Base-by-base conservation (phyloP, 495 filamentous ascomycete genomes). In the Talaromyces nanjingensis region DNA sequence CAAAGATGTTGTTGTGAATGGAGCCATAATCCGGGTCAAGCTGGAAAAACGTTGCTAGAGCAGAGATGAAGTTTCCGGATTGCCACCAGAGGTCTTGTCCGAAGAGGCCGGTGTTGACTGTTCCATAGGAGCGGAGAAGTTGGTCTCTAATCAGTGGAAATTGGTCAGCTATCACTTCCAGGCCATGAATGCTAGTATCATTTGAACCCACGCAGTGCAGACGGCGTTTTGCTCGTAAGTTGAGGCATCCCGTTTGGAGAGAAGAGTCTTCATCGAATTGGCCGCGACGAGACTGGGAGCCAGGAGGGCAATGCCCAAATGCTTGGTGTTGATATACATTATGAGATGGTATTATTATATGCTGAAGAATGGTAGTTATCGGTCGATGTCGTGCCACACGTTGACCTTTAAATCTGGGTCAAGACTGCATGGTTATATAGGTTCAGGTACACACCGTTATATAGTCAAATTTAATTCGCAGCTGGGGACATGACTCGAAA, bases 1-100 rank as follows among this genome's bases (percentile, higher is more conserved):
- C 62, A 39, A 76, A 76, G 14, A 80, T 63, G 29, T 64, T 47
- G 4, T 56, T 63, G 20, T 61, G 59, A 11, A 45, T 45, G 33
- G 33, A 45, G 16, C 34, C 24, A 39, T 61, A 61, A 39, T 63
- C 29, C 1, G 55, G 14, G 14, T 65, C 54, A 18, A 69, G 62
- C 20, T 39, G 42, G 9, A 25, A 45, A 6, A 61, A 47, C 27
- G 59, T 61, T 6, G 59, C 59, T 0, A 61, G 37, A 5, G 59
- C 33, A 16, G 59, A 45, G 11, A 61, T 61, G 59, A 61, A 61
- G 14, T 61, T 61, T 24, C 18, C 59, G 2, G 59, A 61, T 20
- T 61, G 59, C 59, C 59, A 61, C 59, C 59, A 61, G 3, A 61
- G 59, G 37, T 61, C 59, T 18, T 61, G 11, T 8, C 59, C 59